phyloP scores from a whole-genome alignment of 768 basidiomycete genomes.

The Paxillus ammoniavirescens region DNA sequence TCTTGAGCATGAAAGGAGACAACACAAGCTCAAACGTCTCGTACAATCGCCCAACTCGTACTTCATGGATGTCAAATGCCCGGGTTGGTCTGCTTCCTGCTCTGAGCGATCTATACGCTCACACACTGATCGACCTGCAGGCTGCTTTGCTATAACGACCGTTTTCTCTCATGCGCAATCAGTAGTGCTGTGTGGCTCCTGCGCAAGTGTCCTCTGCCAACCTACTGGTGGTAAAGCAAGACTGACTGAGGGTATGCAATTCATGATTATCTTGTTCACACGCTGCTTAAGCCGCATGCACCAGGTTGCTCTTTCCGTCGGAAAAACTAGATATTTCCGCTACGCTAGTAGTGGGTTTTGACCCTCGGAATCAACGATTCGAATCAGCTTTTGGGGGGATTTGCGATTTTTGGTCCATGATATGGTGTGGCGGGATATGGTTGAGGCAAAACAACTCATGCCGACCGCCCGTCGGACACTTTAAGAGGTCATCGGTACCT shows the following conservation, averaged over 20 bases:
- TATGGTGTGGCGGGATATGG: too few species aligned
- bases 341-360: too few species aligned
- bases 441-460: too few species aligned
- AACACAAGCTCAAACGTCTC: conserved; percentile 99
- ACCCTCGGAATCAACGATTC: too few species aligned
- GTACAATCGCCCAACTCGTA: conserved; percentile 98
- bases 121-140: conserved; percentile 36
- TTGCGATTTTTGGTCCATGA: too few species aligned
- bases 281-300: conserved; percentile 11
- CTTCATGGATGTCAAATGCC: conserved; percentile 99
- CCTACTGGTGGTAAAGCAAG: conserved; percentile 98
- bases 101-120: background rate
- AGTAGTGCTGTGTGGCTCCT: conserved; percentile 90
- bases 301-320: conserved; percentile 96
- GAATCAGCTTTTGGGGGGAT: too few species aligned
- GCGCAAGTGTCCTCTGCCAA: conserved; percentile 94
- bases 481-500: too few species aligned
- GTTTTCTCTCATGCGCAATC: conserved; percentile 99
- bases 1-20: conserved; percentile 77
- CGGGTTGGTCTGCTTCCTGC: conserved; percentile 55
- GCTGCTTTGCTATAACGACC: conserved; percentile 93
- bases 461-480: too few species aligned
- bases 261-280: background rate
- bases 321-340: conserved; percentile 62
- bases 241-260: conserved; percentile 87